Conservation (phyloP, 176 grass and related monocot species). For the Puccinellia tenuiflora region DNA sequence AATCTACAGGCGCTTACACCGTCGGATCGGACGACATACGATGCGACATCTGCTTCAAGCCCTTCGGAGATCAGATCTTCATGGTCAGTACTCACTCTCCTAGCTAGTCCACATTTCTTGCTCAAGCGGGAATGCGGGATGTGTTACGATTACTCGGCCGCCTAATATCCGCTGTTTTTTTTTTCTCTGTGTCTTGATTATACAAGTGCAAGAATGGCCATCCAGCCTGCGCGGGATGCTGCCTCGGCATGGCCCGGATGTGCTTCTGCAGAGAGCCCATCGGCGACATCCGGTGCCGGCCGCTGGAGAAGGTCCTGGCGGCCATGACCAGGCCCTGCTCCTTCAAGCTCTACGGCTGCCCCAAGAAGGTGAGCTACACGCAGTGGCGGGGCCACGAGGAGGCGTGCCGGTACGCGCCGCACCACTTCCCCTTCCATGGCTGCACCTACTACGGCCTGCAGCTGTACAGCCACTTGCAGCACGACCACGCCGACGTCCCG, state of each 20-base stretch:
- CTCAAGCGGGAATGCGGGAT: not conserved
- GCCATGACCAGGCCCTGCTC: not conserved
- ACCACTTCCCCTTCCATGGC: no score
- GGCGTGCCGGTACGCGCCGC: no score
- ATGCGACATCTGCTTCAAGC: not conserved
- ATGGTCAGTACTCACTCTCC: not conserved
- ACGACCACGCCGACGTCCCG: no score
- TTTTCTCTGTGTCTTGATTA: not conserved
- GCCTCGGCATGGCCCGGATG: accelerated
- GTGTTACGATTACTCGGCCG: not conserved
- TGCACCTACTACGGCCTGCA: no score
- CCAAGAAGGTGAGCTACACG: no score
- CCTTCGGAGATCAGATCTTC: not conserved
- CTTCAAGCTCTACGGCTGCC: not conserved
- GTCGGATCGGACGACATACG: not conserved
- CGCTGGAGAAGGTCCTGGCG: not conserved
- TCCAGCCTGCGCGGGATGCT: no score
- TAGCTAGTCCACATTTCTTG: not conserved
- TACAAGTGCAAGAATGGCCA: not conserved
- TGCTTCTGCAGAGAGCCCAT: not conserved
- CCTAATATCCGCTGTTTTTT: not conserved
- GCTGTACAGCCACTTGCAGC: no score
- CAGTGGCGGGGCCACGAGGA: no score
- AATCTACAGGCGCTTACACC: not conserved
- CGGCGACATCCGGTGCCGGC: not conserved